Conservation (phyloP, 2,329 filamentous ascomycete genomes). For the Paraphoma chrysanthemicola region DNA sequence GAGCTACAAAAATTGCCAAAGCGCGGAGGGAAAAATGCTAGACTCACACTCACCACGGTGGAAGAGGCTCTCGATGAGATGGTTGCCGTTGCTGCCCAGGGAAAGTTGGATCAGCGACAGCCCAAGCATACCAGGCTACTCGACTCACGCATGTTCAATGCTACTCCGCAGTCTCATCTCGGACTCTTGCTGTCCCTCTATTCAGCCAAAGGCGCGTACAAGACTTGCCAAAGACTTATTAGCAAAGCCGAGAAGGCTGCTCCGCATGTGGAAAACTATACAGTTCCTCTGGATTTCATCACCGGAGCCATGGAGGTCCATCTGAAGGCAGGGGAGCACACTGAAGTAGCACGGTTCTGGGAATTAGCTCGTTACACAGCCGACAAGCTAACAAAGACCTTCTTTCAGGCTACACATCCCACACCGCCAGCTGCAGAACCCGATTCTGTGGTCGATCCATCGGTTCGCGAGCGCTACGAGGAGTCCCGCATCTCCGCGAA, state of each 20-base stretch:
- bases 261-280: constrained; percentile 17
- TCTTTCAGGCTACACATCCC: constrained; percentile 43
- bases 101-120: constrained; percentile 30
- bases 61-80: constrained; percentile 37
- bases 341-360: constrained; percentile 73
- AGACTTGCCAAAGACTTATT: constrained; percentile 46
- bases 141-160: constrained; percentile 44
- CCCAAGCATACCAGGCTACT: constrained; percentile 30
- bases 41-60: constrained; percentile 25
- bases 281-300: constrained; percentile 49
- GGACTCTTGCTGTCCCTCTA: constrained; percentile 65
- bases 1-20: constrained; percentile 25
- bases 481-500: constrained; percentile 33
- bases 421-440: constrained; percentile 20
- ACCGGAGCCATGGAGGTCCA: constrained; percentile 72
- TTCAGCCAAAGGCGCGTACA: constrained; percentile 53
- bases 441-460: constrained; percentile 31
- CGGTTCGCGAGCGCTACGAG: constrained; percentile 22
- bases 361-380: constrained; percentile 63
- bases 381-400: constrained; percentile 48
- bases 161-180: constrained; percentile 60
- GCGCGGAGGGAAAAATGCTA: constrained; percentile 16
- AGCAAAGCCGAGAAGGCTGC: constrained; percentile 24
- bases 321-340: constrained; percentile 63
- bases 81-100: constrained; percentile 35